Base-by-base conservation (phyloP, 108 stramenopile genomes). In the Cafeteria roenbergensis region DNA sequence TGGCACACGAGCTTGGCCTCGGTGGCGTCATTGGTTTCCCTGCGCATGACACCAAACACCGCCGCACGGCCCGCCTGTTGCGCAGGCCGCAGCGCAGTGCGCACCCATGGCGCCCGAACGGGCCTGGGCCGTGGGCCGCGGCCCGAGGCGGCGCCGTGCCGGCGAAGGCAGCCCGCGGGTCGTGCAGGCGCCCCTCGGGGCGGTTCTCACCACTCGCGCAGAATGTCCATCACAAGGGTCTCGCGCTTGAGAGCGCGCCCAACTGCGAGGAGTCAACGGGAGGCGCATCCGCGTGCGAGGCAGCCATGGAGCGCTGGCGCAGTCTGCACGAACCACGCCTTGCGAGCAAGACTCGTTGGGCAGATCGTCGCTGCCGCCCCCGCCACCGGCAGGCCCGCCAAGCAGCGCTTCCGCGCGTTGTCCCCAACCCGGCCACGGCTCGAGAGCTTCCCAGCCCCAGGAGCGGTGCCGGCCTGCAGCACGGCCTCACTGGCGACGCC, bases 1-100 rank as follows among this genome's bases (percentile, higher is more conserved):
- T 42, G 4, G 51, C 27, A 63, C 4, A 63, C 36, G 48, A 63
- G n/a, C 51, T 63, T 63, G 62, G 62, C 36, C 27, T 63, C 62
- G 3, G 21, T 26, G 29, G 26, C 27, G 29, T n/a, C 62, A 42
- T 63, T 26, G 24, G 20, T 26, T 8, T 1, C 6, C 1, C 34
- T 35, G 3, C 37, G 34, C 62, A 63, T 36, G 48, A 63, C 6
- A 2, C 20, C 20, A 1, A 32, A 2, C 34, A 61, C 52, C n/a
- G 1, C 17, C 52, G 24, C 8, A 22, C 52, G 24, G 24, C 17
- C 42, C 17, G n/a, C 52, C 56, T 6, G 12, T 28, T 31, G 8
- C 8, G 56, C n/a, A n/a, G n/a, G n/a, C n/a, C n/a, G n/a, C n/a
- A n/a, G n/a, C n/a, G n/a, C n/a, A n/a, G n/a, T n/a, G n/a, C n/a